Evolutionary conservation across 2,329 filamentous ascomycete genomes (phyloP), one percentile per base, ranked within the genome.

Genomic region (Clarireedia paspali): DNA sequence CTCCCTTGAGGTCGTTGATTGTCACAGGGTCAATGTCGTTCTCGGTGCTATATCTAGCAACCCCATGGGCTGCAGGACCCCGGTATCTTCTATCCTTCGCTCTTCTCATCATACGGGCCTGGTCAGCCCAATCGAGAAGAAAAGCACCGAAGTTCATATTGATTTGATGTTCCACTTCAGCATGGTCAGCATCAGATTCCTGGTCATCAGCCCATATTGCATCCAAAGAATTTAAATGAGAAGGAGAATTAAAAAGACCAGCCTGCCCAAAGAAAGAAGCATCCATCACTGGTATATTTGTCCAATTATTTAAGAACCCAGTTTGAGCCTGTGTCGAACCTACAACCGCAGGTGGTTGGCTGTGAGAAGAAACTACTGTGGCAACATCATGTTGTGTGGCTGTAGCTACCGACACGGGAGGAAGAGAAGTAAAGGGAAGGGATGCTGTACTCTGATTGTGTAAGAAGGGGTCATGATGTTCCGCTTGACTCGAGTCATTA

Each of bases 121-220:
- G 50, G 30, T 54, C 50, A 23, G 51, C 61, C 80, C 81, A 83
- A 38, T 71, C 64, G 39, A 72, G 70, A 34, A 83, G 70, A 60
- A 83, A 82, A 39, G 78, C 73, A 30, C 71, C 60, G 27, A 81
- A 68, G 46, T 73, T 73, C 38, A 74, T 70, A 62, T 84, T 84
- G 53, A 73, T 72, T 12, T 67, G 64, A 17, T 67, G 65, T 50
- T 66, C 63, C 57, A 68, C 67, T 68, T 65, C 62, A 60, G 46
- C 15, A 36, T 56, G 47, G 65, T 70, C 62, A 69, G 67, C 62
- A 58, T 65, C 59, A 40, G 40, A 26, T 38, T n/a, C 51, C 7
- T 50, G 38, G 38, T 57, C 59, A 62, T 63, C 60, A 46, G 52
- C 44, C 38, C 42, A 47, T n/a, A 27, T 15, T 3, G 49, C 9